Percentiles rank a stretch among this genome's conserved stretches.
Evolutionary conservation across 768 basidiomycete genomes (phyloP).

Genomic region (Clitopilus passeckerianus): DNA sequence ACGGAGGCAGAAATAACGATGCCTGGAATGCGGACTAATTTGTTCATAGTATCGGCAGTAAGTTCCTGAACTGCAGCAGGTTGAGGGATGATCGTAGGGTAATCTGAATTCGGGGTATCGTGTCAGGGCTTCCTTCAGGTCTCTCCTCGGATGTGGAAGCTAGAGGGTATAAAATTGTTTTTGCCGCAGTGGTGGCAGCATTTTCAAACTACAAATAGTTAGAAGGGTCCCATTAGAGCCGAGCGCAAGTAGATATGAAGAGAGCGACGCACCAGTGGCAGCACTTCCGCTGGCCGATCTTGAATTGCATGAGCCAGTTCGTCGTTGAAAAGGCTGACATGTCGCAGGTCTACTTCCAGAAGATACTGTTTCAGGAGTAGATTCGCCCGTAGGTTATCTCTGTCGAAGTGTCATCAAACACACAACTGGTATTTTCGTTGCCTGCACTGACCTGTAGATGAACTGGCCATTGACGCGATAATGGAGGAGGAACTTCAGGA

Average conservation of each 20-base stretch:
- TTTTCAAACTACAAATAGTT: too few species aligned
- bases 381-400: conserved; percentile 88
- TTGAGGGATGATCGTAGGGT: conserved; percentile 88
- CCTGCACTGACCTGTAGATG: conserved; percentile 65
- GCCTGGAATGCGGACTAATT: conserved; percentile 93
- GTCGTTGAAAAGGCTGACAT: conserved; percentile 83
- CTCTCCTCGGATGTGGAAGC: conserved; percentile 45
- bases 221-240: too few species aligned
- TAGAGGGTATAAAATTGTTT: conserved; percentile 78
- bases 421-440: too few species aligned
- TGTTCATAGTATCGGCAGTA: conserved; percentile 91
- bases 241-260: not conserved
- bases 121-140: conserved; percentile 30
- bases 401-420: conserved; percentile 7
- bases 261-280: conserved; percentile 65
- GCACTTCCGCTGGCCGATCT: conserved; percentile 81
- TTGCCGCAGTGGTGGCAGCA: conserved; percentile 81
- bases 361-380: conserved; percentile 83
- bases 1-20: conserved; percentile 98
- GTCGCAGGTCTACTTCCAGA: conserved; percentile 81
- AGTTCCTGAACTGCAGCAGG: conserved; percentile 93
- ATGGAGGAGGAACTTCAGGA: conserved; percentile 82
- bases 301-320: conserved; percentile 91
- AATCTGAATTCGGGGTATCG: conserved; percentile 72
- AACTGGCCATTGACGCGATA: conserved; percentile 90